Evolutionary conservation across 176 grass and related monocot genomes (phyloP).

Genomic region (Oryza officinalis): DNA sequence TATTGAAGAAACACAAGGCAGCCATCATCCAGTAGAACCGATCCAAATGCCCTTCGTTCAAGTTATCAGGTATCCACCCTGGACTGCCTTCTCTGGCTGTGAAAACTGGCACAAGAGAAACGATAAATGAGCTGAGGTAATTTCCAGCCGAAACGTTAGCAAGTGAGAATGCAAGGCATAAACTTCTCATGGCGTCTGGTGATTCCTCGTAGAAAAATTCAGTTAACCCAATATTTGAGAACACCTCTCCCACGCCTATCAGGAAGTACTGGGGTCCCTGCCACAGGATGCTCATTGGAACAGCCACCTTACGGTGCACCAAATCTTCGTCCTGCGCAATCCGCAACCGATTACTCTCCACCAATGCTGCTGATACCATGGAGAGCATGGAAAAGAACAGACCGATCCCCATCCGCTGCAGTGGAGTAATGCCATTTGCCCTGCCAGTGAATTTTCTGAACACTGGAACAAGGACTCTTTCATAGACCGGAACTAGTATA

Average conservation of each 20-base stretch:
- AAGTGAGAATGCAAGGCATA: conserved; percentile 45
- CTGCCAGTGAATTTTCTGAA: conserved; percentile 47
- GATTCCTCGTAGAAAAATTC: conserved; percentile 69
- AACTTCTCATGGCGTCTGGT: conserved; percentile 63
- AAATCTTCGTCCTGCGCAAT: conserved; percentile 31
- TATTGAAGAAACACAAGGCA: conserved; percentile 40
- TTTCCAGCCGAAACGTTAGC: conserved; percentile 40
- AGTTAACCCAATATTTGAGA: conserved; percentile 49
- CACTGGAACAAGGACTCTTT: conserved; percentile 54
- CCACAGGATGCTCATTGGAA: conserved; percentile 62
- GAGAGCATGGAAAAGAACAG: conserved; percentile 46
- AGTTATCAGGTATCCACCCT: conserved; percentile 68
- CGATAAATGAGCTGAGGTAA: conserved; percentile 62
- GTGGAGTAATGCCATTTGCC: conserved; percentile 48
- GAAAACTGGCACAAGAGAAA: conserved; percentile 47
- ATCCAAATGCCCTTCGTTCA: conserved; percentile 69
- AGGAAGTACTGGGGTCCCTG: conserved; percentile 67
- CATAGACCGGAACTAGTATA: conserved; percentile 53
- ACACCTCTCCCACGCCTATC: conserved; percentile 55
- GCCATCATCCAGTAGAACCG: conserved; percentile 63
- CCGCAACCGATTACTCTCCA: conserved; percentile 51
- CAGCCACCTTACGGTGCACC: conserved; percentile 21
- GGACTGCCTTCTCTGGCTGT: conserved; percentile 48
- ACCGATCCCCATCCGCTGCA: conserved; percentile 52
- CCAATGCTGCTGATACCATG: conserved; percentile 56